phyloP scores from a whole-genome alignment of 2,329 filamentous ascomycete genomes.

The Aspergillus quadricinctus region DNA sequence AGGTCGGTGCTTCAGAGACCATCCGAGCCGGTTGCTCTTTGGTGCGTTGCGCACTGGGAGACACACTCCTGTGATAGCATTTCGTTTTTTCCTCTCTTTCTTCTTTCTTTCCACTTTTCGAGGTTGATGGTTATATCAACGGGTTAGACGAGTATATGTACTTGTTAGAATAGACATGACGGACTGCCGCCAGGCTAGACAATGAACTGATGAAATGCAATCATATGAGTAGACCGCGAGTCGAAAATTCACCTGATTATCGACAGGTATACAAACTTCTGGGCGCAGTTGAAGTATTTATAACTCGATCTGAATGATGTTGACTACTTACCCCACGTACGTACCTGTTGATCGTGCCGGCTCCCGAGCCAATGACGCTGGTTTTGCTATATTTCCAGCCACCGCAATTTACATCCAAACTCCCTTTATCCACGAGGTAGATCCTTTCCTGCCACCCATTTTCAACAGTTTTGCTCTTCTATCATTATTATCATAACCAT shows the following conservation, averaged over 20 bases:
- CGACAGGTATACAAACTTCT: no score
- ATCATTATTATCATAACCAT: neutral
- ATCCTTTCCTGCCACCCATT: slow-evolving; percentile 7
- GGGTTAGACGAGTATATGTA: slow-evolving; percentile 1
- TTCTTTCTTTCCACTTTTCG: neutral
- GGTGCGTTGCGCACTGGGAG: slow-evolving; percentile 85
- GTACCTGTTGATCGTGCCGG: neutral
- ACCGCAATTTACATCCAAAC: slow-evolving; percentile 16
- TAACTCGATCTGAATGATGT: neutral
- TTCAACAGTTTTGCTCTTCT: slow-evolving; percentile 4
- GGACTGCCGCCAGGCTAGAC: neutral
- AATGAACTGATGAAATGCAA: neutral
- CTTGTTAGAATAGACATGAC: neutral
- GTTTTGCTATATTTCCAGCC: slow-evolving; percentile 10
- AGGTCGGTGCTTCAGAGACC: slow-evolving; percentile 73
- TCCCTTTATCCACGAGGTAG: neutral
- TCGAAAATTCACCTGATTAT: no score
- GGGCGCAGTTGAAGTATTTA: neutral
- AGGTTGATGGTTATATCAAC: neutral
- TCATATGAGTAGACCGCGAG: neutral
- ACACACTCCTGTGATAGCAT: slow-evolving; percentile 71
- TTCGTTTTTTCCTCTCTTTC: neutral
- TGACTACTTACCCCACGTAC: no score
- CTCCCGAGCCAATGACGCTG: neutral
- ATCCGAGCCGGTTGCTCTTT: slow-evolving; percentile 86